Base-by-base conservation (phyloP, 2,329 filamentous ascomycete genomes). In the Colletotrichum lindemuthianum region DNA sequence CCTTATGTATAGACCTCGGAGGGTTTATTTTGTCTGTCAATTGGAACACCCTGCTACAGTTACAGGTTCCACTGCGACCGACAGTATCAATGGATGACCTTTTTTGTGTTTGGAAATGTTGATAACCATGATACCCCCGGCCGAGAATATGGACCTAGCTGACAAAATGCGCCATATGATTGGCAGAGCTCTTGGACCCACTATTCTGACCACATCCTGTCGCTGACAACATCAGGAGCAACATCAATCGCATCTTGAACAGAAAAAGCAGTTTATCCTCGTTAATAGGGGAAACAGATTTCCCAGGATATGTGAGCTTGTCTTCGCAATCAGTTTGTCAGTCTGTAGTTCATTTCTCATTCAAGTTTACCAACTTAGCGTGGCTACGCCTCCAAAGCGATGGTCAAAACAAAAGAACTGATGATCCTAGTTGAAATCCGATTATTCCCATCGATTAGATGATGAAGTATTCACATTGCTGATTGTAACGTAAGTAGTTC, bases 1-100 rank as follows among this genome's bases (percentile, higher is more conserved):
- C 61, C 67, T 64, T 68, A 67, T 67, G 65, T 67, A 68, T 68
- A 68, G 67, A 68, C 65, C 63, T 66, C 47, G 58, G 57, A 24
- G 60, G 57, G 50, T 53, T 67, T 64, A 44, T 50, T 57, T 61
- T 60, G 49, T 56, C 63, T 57, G 52, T 65, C 63, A 65, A 65
- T 65, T 64, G 64, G 52, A 64, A 63, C 48, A 59, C 53, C 53
- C 53, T 64, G 44, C 64, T 66, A 64, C 55, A 52, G n/a, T 36
- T 41, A 48, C 43, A 52, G 59, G 51, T 65, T 57, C 32, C 37
- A 52, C 59, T 15, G 49, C 61, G 57, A 32, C 44, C 45, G 40
- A 64, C 40, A 55, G 50, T 48, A 57, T 37, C 63, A 53, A 63
- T 63, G 52, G 47, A 65, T 54, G 51, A 63, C 63, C 33, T n/a